A percentile compares a stretch with the other conserved stretches of the same genome.
These are phyloP conservation scores for Acacia acuminata DNA, from an alignment of 306 rosid genomes.

Conservation along the genomic window DNA sequence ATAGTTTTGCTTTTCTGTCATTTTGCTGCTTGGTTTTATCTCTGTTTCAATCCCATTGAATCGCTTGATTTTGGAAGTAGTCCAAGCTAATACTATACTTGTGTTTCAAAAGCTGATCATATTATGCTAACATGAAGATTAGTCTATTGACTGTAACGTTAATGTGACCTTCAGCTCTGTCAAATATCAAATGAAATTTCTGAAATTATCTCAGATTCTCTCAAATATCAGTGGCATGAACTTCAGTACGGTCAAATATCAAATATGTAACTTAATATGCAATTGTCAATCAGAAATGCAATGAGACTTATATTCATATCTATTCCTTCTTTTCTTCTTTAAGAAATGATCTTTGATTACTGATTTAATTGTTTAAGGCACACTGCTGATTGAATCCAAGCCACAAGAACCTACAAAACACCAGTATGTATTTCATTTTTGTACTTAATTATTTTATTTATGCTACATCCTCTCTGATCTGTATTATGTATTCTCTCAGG, in stretches of 20 bases:
- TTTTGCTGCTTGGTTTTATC: background rate
- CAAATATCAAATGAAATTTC: background rate
- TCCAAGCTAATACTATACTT: background rate
- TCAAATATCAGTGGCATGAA: no score
- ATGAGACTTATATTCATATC: background rate
- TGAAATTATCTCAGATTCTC: background rate
- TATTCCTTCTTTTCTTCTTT: background rate
- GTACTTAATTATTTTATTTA: background rate
- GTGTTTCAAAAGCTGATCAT: background rate
- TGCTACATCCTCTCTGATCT: slow-evolving; percentile 12
- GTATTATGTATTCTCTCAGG: slow-evolving; percentile 44
- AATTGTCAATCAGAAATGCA: background rate
- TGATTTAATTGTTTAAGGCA: slow-evolving; percentile 52
- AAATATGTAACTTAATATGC: no score
- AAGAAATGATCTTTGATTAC: background rate
- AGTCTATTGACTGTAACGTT: background rate
- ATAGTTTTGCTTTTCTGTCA: background rate
- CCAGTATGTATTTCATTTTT: slow-evolving; percentile 50
- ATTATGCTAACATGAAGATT: background rate
- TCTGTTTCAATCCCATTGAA: background rate
- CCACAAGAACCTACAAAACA: slow-evolving; percentile 99
- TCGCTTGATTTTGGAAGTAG: slow-evolving; percentile 16
- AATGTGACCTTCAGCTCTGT: background rate
- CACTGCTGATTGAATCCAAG: slow-evolving; percentile 90
- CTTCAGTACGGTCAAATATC: no score